Conservation (phyloP, 106 monocot species). For the Chionographis japonica region DNA sequence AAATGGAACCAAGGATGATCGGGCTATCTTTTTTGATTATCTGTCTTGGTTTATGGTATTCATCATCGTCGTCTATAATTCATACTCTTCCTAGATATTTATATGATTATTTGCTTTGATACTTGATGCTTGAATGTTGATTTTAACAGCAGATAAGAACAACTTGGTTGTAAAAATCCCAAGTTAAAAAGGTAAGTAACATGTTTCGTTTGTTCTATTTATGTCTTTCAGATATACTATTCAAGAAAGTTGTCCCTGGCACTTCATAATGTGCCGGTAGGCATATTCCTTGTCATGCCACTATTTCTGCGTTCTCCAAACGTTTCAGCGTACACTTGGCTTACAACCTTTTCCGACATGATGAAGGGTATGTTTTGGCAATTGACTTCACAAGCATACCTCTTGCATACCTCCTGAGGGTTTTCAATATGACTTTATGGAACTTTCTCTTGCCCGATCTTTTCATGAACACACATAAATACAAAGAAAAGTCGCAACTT, state of each 20-base stretch:
- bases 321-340: slow-evolving; percentile 21
- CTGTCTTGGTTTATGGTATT: slow-evolving; percentile 85
- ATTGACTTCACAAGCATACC: too few species aligned
- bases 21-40: slow-evolving; percentile 79
- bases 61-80: neutral
- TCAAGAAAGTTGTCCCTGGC: slow-evolving; percentile 51
- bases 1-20: slow-evolving; percentile 27
- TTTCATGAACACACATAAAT: too few species aligned
- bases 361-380: slow-evolving; percentile 53
- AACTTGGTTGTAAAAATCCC: neutral
- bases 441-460: too few species aligned
- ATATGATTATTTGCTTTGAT: neutral
- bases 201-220: neutral
- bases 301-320: slow-evolving; percentile 54
- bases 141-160: neutral
- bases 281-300: slow-evolving; percentile 68
- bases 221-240: slow-evolving; percentile 63
- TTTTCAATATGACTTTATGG: too few species aligned
- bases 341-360: slow-evolving; percentile 38
- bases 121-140: neutral
- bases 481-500: too few species aligned
- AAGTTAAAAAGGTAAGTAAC: neutral
- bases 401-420: too few species aligned
- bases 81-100: neutral
- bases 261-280: slow-evolving; percentile 66